Percentiles rank a stretch among this genome's conserved stretches.
phyloP scores from a whole-genome alignment of 2,329 filamentous ascomycete species.

The Curvularia verruculosa region DNA sequence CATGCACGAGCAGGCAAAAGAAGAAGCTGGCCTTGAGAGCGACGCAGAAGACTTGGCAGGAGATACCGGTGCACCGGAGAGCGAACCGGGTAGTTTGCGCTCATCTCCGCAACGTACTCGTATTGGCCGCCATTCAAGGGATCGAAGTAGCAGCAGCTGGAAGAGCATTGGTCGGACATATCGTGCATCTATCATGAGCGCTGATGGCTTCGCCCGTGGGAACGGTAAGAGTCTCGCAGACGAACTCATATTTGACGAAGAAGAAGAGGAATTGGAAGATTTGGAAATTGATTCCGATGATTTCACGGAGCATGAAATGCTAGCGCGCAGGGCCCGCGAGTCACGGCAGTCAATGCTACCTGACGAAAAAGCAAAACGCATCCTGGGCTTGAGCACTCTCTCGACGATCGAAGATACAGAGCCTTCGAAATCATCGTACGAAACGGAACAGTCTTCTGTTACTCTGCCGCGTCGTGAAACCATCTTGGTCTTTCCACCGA shows the following conservation, averaged over 20 bases:
- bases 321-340: conserved; percentile 47
- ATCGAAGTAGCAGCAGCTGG: conserved; percentile 59
- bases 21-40: conserved; percentile 55
- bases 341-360: conserved; percentile 51
- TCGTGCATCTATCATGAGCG: conserved; percentile 71
- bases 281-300: conserved; percentile 72
- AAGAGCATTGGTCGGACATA: conserved; percentile 62
- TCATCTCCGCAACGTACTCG: conserved; percentile 56
- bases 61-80: conserved; percentile 63
- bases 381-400: conserved; percentile 49
- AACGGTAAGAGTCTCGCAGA: conserved; percentile 83
- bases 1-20: conserved; percentile 62
- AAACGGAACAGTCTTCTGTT: conserved; percentile 29
- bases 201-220: conserved; percentile 60
- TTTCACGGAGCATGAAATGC: conserved; percentile 51
- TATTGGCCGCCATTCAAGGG: conserved; percentile 63
- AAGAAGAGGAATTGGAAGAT: conserved; percentile 60
- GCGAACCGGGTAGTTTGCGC: conserved; percentile 73
- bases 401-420: conserved; percentile 31
- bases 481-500: conserved; percentile 42
- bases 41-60: conserved; percentile 67
- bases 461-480: conserved; percentile 35
- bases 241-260: conserved; percentile 82
- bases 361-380: conserved; percentile 55
- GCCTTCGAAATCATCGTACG: conserved; percentile 29